phyloP scores from a whole-genome alignment of 2,329 filamentous ascomycete genomes.

The Fusarium mundagurra region DNA sequence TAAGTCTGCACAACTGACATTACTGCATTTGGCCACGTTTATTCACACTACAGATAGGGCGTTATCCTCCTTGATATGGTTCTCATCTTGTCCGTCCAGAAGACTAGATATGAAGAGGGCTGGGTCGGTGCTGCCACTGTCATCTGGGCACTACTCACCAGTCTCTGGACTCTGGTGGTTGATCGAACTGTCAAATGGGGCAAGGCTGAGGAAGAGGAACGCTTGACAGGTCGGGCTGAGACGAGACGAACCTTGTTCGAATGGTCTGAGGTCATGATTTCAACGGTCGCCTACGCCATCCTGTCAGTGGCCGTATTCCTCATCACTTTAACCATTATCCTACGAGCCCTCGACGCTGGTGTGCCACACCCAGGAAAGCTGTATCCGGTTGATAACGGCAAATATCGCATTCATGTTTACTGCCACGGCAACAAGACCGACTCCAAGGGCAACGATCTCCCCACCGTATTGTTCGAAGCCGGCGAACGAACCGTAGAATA shows the following conservation, averaged over 20 bases:
- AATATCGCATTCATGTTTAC: conserved; percentile 87
- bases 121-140: conserved; percentile 91
- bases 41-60: conserved; percentile 35
- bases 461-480: conserved; percentile 87
- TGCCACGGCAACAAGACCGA: conserved; percentile 78
- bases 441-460: conserved; percentile 61
- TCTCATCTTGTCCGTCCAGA: conserved; percentile 78
- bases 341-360: conserved; percentile 82
- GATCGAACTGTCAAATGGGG: conserved; percentile 90
- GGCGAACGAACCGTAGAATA: conserved; percentile 83
- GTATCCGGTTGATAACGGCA: conserved; percentile 83
- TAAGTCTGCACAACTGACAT: conserved; percentile 10
- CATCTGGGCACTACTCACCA: conserved; percentile 81
- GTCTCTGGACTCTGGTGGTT: conserved; percentile 79
- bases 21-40: conserved; percentile 32
- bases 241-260: conserved; percentile 82
- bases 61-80: conserved; percentile 72
- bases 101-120: conserved; percentile 83
- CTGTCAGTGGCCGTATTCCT: conserved; percentile 76
- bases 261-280: conserved; percentile 82
- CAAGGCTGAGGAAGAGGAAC: conserved; percentile 91
- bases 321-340: conserved; percentile 80
- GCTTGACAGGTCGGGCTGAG: conserved; percentile 88
- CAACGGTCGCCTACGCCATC: conserved; percentile 75
- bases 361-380: conserved; percentile 77